Conservation (phyloP, 345 rosid species). For the Aquilaria malaccensis region DNA sequence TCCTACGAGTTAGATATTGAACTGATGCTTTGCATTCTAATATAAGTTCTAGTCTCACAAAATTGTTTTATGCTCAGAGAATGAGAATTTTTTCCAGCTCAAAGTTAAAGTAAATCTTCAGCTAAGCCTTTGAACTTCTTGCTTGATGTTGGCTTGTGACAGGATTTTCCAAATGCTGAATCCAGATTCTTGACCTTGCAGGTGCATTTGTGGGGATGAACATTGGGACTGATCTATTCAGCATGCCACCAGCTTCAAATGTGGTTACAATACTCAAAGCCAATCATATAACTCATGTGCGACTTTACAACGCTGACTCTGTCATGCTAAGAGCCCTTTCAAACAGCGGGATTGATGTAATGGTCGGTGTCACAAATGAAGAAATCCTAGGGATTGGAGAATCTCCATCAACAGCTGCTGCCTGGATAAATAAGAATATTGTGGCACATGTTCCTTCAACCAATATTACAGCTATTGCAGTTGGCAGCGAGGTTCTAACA, state of each 20-base stretch:
- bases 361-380: constrained; percentile 71
- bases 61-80: not conserved
- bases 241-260: constrained; percentile 67
- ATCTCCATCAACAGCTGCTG: constrained; percentile 73
- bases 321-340: constrained; percentile 89
- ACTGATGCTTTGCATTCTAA: too few species aligned
- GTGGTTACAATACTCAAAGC: constrained; percentile 49
- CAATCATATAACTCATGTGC: constrained; percentile 67
- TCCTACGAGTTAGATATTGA: too few species aligned
- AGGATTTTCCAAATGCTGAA: not conserved
- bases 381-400: constrained; percentile 81
- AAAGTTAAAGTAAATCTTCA: too few species aligned
- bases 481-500: constrained; percentile 92
- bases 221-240: constrained; percentile 77
- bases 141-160: too few species aligned
- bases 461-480: constrained; percentile 87
- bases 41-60: not conserved
- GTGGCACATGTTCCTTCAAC: constrained; percentile 80
- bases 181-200: constrained; percentile 17
- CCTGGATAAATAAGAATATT: constrained; percentile 80
- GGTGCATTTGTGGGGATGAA: constrained; percentile 84
- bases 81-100: too few species aligned
- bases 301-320: constrained; percentile 79
- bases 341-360: constrained; percentile 68
- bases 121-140: too few species aligned